Evolutionary conservation across 1,284 basidiomycete genomes (phyloP).

Genomic region (Cryptococcus hybrid): DNA sequence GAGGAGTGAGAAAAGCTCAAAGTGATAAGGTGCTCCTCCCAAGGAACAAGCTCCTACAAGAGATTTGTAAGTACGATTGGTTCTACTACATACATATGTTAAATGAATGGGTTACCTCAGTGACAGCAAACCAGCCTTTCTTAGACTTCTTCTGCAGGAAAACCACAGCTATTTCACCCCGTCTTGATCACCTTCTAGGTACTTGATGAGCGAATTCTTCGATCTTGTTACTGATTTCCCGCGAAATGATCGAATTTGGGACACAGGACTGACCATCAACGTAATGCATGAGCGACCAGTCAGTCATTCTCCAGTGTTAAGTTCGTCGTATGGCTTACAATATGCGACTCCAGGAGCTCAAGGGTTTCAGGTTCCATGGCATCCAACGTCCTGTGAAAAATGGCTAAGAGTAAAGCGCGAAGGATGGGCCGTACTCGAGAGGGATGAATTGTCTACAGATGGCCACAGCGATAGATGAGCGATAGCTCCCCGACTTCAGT

Average conservation of each 20-base stretch:
- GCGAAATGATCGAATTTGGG: constrained; percentile 22
- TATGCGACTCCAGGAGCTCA: constrained; percentile 39
- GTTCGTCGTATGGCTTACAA: constrained; percentile 20
- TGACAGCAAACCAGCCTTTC: constrained; percentile 48
- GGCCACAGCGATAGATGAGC: not conserved
- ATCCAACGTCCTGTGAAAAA: constrained; percentile 40
- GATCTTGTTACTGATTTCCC: constrained; percentile 29
- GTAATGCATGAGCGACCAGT: too few relatives aligned
- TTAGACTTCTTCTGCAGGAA: constrained; percentile 43
- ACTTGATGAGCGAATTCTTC: constrained; percentile 31
- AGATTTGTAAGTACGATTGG: not conserved
- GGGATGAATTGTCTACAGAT: constrained; percentile 28
- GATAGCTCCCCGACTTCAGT: not conserved
- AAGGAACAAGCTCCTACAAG: constrained; percentile 41
- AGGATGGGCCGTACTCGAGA: constrained; percentile 28
- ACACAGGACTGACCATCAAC: constrained; percentile 10
- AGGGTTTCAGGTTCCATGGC: constrained; percentile 36
- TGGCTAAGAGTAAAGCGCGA: constrained; percentile 31
- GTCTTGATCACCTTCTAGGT: constrained; percentile 18
- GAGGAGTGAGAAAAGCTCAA: constrained; percentile 12
- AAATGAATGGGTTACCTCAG: constrained; percentile 30
- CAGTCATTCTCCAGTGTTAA: too few relatives aligned
- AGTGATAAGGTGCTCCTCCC: constrained; percentile 48
- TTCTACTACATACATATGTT: not conserved
- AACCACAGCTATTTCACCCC: constrained; percentile 41